Conservation (phyloP, 176 grass and related monocot species). For the Zea mays region DNA sequence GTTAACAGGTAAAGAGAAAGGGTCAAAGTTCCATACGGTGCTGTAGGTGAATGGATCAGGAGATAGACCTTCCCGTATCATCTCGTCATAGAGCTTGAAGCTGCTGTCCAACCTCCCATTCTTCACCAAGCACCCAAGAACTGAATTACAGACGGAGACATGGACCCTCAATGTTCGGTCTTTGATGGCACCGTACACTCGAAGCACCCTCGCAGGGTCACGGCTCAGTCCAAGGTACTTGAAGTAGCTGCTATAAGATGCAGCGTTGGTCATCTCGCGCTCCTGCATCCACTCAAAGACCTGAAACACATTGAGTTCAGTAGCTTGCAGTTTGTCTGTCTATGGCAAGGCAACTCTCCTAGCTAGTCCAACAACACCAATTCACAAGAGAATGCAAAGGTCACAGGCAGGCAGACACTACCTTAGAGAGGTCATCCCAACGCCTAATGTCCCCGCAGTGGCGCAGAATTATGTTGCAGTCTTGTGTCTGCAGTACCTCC, state of each 20-base stretch:
- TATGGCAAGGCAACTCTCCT: not conserved
- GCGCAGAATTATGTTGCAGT: constrained; percentile 80
- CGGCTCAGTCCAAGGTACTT: constrained; percentile 83
- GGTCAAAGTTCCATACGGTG: constrained; percentile 58
- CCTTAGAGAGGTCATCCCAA: constrained; percentile 76
- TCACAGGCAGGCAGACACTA: not conserved
- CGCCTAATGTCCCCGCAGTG: constrained; percentile 62
- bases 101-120: constrained; percentile 71
- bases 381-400: not conserved
- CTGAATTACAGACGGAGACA: constrained; percentile 78
- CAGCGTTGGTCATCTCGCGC: constrained; percentile 55
- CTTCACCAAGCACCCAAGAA: constrained; percentile 87
- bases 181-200: constrained; percentile 60
- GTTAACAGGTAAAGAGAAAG: not conserved
- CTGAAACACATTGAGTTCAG: constrained; percentile 51
- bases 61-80: constrained; percentile 72
- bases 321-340: not conserved
- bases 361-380: not conserved
- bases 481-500: constrained; percentile 67
- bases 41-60: constrained; percentile 93
- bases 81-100: constrained; percentile 79
- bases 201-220: constrained; percentile 55
- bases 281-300: constrained; percentile 84
- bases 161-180: constrained; percentile 55
- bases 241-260: constrained; percentile 86